Evolutionary conservation across 495 filamentous ascomycete genomes (phyloP), one percentile per base, ranked within the genome.

Genomic region (Lophiotrema nucula): DNA sequence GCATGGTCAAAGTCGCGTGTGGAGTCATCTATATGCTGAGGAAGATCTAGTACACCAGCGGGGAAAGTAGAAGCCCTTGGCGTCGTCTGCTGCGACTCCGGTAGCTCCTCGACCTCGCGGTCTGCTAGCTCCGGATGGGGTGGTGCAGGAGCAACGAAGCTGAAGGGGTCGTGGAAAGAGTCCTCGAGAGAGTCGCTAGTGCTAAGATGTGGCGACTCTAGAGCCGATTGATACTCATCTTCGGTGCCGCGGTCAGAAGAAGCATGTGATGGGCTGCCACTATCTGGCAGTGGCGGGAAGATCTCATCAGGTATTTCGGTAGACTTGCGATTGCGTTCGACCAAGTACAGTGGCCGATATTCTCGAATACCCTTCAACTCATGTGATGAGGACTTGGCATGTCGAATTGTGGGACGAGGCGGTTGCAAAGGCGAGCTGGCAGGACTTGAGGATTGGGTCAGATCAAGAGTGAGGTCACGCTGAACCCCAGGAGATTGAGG

Each of bases 291-390:
- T n/a, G 58, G 51, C 6, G 60, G 60, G 16, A 58, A 44, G 8
- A 53, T 38, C 33, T 75, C 73, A 41, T 74, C 72, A 18, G 8
- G 8, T 43, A 68, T 55, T 25, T 75, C 72, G 15, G 57, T 60
- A 2, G 65, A 54, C 28, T 73, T 69, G 8, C 70, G 67, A 46
- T 74, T 74, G 11, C 68, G 62, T 48, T 77, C 74, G 10, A 76
- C 61, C 15, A 77, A 68, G 54, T 74, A 75, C 19, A 77, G 42
- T 4, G 74, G 74, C 21, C 71, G 54, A 48, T 70, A 68, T 24
- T 72, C 72, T 12, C 63, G 54, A 6, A 58, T 58, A 15, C 26
- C 38, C 38, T 53, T 63, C 62, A 70, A 70, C 57, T 74, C 71
- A 6, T 52, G 62, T 3, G 72, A 74, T n/a, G 49, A 35, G 8